These are phyloP conservation scores for Cucurbitaria berberidis DNA, from an alignment of 2,329 filamentous ascomycete genomes.

Conservation along the genomic window DNA sequence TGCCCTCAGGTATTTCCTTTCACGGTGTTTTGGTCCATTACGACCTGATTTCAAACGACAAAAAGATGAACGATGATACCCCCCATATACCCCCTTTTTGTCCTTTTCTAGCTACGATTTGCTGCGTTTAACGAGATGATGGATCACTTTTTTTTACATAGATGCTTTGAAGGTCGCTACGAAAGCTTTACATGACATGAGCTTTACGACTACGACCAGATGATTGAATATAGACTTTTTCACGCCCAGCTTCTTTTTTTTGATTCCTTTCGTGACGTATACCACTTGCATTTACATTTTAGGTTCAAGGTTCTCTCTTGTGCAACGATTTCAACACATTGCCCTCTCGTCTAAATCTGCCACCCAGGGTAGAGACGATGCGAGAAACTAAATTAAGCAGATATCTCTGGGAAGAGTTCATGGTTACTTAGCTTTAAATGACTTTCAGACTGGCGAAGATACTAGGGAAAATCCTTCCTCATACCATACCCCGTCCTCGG, in stretches of 20 bases:
- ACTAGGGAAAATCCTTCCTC: slow-evolving; percentile 62
- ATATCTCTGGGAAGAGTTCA: neutral
- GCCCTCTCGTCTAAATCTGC: neutral
- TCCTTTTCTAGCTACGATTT: neutral
- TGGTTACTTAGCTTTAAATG: slow-evolving; percentile 50
- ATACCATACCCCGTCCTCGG: slow-evolving; percentile 71
- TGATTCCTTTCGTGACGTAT: neutral
- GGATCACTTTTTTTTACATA: too few species aligned
- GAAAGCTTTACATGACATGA: too few species aligned
- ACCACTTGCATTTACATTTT: neutral
- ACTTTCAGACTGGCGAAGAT: too few species aligned
- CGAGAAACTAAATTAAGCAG: neutral
- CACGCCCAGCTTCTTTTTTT: too few species aligned
- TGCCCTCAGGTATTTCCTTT: neutral
- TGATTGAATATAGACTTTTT: too few species aligned
- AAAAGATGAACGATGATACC: slow-evolving; percentile 2
- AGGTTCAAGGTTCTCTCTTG: neutral
- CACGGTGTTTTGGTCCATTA: neutral
- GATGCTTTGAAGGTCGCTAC: too few species aligned
- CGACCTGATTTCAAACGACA: neutral
- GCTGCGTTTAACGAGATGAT: neutral
- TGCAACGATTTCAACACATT: neutral
- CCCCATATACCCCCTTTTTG: neutral
- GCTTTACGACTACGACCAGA: too few species aligned
- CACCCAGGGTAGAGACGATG: too few species aligned